A percentile compares a stretch with the other conserved stretches of the same genome.
Conservation (phyloP, 1,139 yeast genomes). For the Yamadazyma epiphylla region DNA sequence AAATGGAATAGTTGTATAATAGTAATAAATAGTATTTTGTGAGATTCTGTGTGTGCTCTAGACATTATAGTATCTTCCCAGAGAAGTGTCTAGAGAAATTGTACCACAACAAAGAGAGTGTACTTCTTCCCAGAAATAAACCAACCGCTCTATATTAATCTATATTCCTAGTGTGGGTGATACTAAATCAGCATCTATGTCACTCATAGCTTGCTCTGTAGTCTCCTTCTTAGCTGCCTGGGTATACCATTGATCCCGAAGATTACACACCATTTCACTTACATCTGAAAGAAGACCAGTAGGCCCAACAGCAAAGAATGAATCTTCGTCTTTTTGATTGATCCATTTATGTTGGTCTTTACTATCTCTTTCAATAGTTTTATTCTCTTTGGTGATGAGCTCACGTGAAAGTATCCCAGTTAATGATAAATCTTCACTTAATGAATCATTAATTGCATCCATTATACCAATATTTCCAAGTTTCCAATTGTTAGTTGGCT, state of each 20-base stretch:
- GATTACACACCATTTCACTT: conserved; percentile 45
- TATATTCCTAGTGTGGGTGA: too few species aligned
- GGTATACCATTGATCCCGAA: conserved; percentile 36
- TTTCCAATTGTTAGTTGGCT: conserved; percentile 4
- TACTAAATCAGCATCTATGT: conserved; percentile 9
- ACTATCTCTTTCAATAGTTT: conserved; percentile 25
- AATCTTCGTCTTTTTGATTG: conserved; percentile 43
- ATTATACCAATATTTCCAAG: conserved; percentile 6
- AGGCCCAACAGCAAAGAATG: conserved; percentile 64
- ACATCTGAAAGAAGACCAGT: conserved; percentile 66
- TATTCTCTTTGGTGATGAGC: conserved; percentile 29
- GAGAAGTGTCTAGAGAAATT: conserved; percentile 6
- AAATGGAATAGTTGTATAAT: neutral
- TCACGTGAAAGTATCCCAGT: conserved; percentile 35
- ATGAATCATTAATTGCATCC: conserved; percentile 5
- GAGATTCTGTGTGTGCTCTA: too few species aligned
- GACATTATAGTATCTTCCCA: too few species aligned
- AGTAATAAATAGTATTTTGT: too few species aligned
- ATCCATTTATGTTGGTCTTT: conserved; percentile 45
- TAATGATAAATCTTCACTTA: conserved; percentile 26
- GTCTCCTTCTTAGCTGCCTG: conserved; percentile 11
- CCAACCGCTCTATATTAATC: too few species aligned
- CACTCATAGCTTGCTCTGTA: conserved; percentile 1
- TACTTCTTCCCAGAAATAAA: too few species aligned
- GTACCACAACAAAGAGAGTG: conserved; percentile 6